These are phyloP conservation scores for Candida suzukii DNA, from an alignment of 805 yeast species.

Conservation along the genomic window DNA sequence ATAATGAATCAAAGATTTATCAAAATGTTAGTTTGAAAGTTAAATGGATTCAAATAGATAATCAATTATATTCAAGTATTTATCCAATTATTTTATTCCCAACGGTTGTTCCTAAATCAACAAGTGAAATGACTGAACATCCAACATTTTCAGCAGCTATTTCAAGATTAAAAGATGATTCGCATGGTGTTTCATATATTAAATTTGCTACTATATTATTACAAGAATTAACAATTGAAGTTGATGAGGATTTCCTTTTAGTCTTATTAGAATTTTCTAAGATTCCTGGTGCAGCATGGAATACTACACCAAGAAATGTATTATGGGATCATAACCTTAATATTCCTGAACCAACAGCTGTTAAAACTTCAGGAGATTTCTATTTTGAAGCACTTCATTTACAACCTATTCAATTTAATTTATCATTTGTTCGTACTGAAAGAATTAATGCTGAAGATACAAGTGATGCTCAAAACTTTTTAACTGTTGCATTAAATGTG, in stretches of 20 bases:
- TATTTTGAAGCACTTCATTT: slow-evolving; percentile 90
- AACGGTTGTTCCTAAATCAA: slow-evolving; percentile 77
- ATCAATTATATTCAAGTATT: slow-evolving; percentile 80
- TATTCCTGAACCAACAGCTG: slow-evolving; percentile 62
- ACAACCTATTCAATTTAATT: slow-evolving; percentile 83
- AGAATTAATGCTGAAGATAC: slow-evolving; percentile 58
- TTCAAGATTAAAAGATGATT: slow-evolving; percentile 77
- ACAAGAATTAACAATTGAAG: slow-evolving; percentile 87
- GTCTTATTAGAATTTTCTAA: slow-evolving; percentile 76
- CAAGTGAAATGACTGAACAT: slow-evolving; percentile 77
- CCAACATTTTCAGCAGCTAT: slow-evolving; percentile 87
- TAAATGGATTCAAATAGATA: slow-evolving; percentile 94
- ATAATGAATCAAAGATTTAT: slow-evolving; percentile 76
- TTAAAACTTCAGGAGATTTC: slow-evolving; percentile 54
- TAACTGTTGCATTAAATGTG: slow-evolving; percentile 75
- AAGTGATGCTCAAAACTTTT: slow-evolving; percentile 49
- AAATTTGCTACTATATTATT: slow-evolving; percentile 85
- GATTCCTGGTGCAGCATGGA: slow-evolving; percentile 80
- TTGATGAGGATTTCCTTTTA: slow-evolving; percentile 88
- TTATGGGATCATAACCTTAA: slow-evolving; percentile 57
- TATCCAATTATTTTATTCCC: slow-evolving; percentile 90
- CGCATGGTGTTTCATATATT: slow-evolving; percentile 84
- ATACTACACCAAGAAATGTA: slow-evolving; percentile 25
- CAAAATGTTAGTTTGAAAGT: slow-evolving; percentile 74
- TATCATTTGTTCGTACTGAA: slow-evolving; percentile 89